Evolutionary conservation across 495 filamentous ascomycete species (phyloP).

Genomic region (Talaromyces thailandensis): DNA sequence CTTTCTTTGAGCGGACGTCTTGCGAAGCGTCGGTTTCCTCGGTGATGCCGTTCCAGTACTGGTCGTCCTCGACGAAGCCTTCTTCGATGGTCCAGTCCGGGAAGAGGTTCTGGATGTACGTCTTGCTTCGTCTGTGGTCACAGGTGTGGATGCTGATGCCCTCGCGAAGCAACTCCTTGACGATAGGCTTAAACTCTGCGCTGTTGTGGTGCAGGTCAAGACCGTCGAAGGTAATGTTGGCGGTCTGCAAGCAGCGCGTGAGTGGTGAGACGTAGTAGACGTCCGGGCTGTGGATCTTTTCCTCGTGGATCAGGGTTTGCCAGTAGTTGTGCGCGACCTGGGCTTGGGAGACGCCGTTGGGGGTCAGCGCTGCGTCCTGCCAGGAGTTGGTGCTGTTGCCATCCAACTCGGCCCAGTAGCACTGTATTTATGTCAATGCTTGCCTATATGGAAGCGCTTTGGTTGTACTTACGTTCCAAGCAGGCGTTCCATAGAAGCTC

Average conservation of each 20-base stretch:
- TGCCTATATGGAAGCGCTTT: not conserved
- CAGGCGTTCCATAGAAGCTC: slow-evolving; percentile 53
- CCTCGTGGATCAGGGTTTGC: slow-evolving; percentile 38
- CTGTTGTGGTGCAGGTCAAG: slow-evolving; percentile 38
- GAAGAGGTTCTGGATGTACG: slow-evolving; percentile 47
- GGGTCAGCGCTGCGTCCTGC: slow-evolving; percentile 62
- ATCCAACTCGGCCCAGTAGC: slow-evolving; percentile 62
- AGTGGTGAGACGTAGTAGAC: slow-evolving; percentile 63
- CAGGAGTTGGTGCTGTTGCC: slow-evolving; percentile 60
- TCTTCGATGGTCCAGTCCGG: slow-evolving; percentile 53
- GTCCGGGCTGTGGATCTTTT: slow-evolving; percentile 54
- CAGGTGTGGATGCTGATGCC: slow-evolving; percentile 69
- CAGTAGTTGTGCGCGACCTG: slow-evolving; percentile 54
- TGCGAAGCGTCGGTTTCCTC: slow-evolving; percentile 47
- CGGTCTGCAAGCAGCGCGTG: slow-evolving; percentile 57
- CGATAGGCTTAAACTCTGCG: slow-evolving; percentile 45
- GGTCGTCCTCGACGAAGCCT: slow-evolving; percentile 53
- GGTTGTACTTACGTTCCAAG: slow-evolving; percentile 50
- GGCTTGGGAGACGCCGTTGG: slow-evolving; percentile 53
- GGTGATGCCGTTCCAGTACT: slow-evolving; percentile 47
- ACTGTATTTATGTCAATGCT: slow-evolving; percentile 61
- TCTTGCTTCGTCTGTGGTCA: slow-evolving; percentile 53
- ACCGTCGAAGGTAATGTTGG: slow-evolving; percentile 48
- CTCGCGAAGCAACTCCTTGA: slow-evolving; percentile 70
- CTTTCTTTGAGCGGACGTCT: slow-evolving; percentile 41